phyloP scores from a whole-genome alignment of 2,329 filamentous ascomycete species.

The Fusarium decemcellulare region DNA sequence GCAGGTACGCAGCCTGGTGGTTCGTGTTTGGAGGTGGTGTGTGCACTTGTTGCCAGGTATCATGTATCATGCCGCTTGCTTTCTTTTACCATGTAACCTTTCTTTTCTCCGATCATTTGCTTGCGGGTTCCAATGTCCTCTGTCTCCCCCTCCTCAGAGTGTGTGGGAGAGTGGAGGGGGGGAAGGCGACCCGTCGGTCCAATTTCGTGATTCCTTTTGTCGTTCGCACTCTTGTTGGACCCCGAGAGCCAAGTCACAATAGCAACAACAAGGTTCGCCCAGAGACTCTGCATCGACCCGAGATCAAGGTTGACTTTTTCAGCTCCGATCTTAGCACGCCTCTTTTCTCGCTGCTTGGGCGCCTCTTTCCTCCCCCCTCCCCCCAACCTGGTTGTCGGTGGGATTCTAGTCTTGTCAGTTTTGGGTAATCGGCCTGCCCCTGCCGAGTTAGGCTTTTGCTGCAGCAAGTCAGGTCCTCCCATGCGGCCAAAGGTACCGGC shows the following conservation, averaged over 20 bases:
- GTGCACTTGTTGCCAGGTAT: not conserved
- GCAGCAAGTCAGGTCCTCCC: not conserved
- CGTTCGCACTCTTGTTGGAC: not conserved
- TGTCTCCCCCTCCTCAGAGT: too few relatives aligned
- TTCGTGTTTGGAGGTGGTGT: slow-evolving; percentile 5
- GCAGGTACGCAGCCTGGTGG: too few relatives aligned
- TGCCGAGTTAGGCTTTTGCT: slow-evolving; percentile 1
- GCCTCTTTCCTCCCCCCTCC: slow-evolving; percentile 11
- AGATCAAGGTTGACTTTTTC: slow-evolving; percentile 1
- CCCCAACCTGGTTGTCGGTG: slow-evolving; percentile 18
- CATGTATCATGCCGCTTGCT: slow-evolving; percentile 19
- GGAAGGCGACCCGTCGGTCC: not conserved
- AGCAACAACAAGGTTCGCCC: not conserved
- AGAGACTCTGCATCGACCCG: not conserved
- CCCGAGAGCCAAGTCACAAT: not conserved
- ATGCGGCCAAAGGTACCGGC: slow-evolving; percentile 6
- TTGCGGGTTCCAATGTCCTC: not conserved
- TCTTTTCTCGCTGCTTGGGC: slow-evolving; percentile 9
- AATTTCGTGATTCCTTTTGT: slow-evolving; percentile 3
- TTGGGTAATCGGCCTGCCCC: slow-evolving; percentile 1
- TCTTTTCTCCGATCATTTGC: slow-evolving; percentile 21
- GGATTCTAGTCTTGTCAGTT: slow-evolving; percentile 1
- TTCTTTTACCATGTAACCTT: slow-evolving; percentile 18
- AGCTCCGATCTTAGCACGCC: slow-evolving; percentile 11
- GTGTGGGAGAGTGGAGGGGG: too few relatives aligned